Conservation (phyloP, 1,139 yeast genomes). For the Geotrichum europaeum region DNA sequence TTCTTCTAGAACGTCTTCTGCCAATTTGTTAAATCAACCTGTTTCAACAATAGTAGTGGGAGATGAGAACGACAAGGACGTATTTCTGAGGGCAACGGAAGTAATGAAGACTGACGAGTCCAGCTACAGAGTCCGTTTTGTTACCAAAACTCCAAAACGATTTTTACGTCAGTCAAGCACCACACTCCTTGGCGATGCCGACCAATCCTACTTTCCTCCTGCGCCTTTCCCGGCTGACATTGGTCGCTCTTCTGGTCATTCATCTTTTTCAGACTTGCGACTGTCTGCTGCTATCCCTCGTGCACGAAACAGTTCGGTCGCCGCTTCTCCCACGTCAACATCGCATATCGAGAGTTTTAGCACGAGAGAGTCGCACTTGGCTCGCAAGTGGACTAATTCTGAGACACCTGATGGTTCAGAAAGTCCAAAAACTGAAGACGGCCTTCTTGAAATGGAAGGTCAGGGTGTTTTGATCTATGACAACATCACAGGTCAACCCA, state of each 20-base stretch:
- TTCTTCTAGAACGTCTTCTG: conserved; percentile 49
- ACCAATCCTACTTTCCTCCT: not conserved
- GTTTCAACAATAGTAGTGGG: conserved; percentile 66
- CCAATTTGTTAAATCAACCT: conserved; percentile 52
- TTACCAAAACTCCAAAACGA: conserved; percentile 23
- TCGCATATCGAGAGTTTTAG: not conserved
- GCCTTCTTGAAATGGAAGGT: conserved; percentile 67
- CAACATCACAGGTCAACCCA: conserved; percentile 50
- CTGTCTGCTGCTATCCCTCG: not conserved
- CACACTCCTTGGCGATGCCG: not conserved
- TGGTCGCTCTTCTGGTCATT: conserved; percentile 13
- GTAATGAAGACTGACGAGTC: conserved; percentile 69
- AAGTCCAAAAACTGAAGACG: not conserved
- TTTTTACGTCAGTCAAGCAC: not conserved
- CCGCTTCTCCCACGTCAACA: conserved; percentile 5
- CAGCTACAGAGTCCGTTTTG: conserved; percentile 70
- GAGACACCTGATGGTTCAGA: not conserved
- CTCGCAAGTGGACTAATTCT: not conserved
- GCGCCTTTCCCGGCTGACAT: conserved; percentile 45
- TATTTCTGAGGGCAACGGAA: conserved; percentile 64
- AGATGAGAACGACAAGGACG: conserved; percentile 54
- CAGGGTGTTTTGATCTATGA: conserved; percentile 92
- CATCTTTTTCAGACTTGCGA: conserved; percentile 9
- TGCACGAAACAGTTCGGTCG: not conserved
- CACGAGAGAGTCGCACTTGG: not conserved